Evolutionary conservation across 208 protist genomes (phyloP).

Genomic region (Acanthamoeba sp.): DNA sequence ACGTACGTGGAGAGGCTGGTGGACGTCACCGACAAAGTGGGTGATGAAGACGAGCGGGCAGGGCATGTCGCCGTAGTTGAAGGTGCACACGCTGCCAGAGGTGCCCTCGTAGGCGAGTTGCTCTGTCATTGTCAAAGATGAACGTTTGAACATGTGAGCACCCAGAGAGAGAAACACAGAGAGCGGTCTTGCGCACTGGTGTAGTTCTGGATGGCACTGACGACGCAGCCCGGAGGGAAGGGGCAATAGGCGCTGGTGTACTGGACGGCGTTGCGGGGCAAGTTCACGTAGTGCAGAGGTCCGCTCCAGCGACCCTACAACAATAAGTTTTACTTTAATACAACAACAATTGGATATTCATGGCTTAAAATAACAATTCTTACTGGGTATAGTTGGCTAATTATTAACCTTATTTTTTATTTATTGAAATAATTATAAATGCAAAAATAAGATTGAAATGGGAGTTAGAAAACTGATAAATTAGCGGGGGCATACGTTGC

Average conservation of each 20-base stretch:
- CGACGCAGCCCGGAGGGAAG: conserved; percentile 68
- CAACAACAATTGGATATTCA: neutral
- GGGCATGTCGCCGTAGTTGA: conserved; percentile 62
- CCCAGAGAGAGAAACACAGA: neutral
- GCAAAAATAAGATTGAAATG: too few relatives aligned
- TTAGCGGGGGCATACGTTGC: neutral
- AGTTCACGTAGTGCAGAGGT: conserved; percentile 62
- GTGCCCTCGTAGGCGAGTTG: conserved; percentile 9
- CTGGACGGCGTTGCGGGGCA: conserved; percentile 55
- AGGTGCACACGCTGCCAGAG: conserved; percentile 22
- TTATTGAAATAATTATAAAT: too few relatives aligned
- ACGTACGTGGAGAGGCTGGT: conserved; percentile 77
- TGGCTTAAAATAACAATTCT: neutral
- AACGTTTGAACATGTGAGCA: neutral
- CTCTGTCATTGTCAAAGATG: neutral
- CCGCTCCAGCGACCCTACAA: conserved; percentile 68
- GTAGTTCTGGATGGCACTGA: conserved; percentile 74
- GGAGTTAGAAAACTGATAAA: too few relatives aligned
- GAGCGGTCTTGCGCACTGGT: neutral
- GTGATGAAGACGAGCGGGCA: conserved; percentile 76
- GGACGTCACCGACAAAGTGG: conserved; percentile 76
- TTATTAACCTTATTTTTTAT: too few relatives aligned
- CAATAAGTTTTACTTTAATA: neutral
- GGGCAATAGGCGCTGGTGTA: conserved; percentile 68
- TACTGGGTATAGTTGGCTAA: too few relatives aligned